A percentile compares a stretch with the other conserved stretches of the same genome.
phyloP scores from a whole-genome alignment of 352 stramenopile species.

The Globisporangium rhizosaccharum region DNA sequence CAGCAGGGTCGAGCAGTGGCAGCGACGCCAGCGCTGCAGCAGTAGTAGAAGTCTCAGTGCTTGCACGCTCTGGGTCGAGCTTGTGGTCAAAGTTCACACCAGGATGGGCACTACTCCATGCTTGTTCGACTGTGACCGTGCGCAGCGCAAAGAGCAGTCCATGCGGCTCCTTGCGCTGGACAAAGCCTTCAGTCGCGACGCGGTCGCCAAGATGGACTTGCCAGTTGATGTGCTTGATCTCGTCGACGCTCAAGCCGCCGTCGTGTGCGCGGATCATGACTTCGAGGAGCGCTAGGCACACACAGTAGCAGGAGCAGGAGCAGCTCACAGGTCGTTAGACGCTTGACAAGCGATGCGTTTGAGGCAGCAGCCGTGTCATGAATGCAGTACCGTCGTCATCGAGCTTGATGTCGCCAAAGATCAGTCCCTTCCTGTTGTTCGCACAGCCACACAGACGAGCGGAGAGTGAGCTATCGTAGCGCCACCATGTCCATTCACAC shows the following conservation, averaged over 20 bases:
- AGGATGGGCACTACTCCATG: slow-evolving; percentile 48
- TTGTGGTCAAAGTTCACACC: slow-evolving; percentile 56
- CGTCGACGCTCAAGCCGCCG: slow-evolving; percentile 46
- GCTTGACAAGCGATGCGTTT: neutral
- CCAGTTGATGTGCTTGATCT: slow-evolving; percentile 75
- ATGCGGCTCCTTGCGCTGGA: slow-evolving; percentile 41
- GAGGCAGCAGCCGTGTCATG: neutral
- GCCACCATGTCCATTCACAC: slow-evolving; percentile 4
- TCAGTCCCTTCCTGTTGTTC: slow-evolving; percentile 55
- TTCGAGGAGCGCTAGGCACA: slow-evolving; percentile 55
- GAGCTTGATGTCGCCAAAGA: slow-evolving; percentile 79
- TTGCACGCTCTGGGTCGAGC: neutral
- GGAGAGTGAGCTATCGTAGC: neutral
- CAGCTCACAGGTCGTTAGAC: neutral
- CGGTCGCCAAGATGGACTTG: slow-evolving; percentile 69
- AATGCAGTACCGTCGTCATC: slow-evolving; percentile 50
- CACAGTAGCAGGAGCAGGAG: neutral
- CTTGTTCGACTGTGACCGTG: slow-evolving; percentile 41
- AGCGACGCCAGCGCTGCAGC: neutral
- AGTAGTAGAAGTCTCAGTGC: neutral
- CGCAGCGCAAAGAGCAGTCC: slow-evolving; percentile 52
- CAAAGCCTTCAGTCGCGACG: slow-evolving; percentile 33
- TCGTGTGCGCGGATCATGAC: slow-evolving; percentile 75
- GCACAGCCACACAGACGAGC: neutral
- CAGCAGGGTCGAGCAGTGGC: neutral